These are phyloP conservation scores for Quercus lobata DNA, from an alignment of 331 rosid species.

Conservation along the genomic window DNA sequence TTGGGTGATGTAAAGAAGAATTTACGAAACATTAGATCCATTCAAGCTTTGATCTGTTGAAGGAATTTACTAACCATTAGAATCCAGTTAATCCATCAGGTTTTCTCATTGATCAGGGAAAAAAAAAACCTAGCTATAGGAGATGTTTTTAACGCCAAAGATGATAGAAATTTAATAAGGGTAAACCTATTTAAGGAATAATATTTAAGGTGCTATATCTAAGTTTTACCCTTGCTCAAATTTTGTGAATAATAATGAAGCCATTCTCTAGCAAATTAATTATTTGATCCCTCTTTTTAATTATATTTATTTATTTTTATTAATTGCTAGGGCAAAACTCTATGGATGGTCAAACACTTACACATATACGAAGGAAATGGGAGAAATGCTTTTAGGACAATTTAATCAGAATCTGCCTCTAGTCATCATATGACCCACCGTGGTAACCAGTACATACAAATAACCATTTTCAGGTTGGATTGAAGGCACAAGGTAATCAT, in stretches of 20 bases:
- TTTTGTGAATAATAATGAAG: background rate
- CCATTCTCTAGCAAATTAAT: background rate
- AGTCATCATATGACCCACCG: slow-evolving; percentile 51
- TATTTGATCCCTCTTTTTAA: background rate
- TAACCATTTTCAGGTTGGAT: slow-evolving; percentile 73
- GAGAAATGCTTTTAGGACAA: slow-evolving; percentile 42
- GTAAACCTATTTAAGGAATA: no score
- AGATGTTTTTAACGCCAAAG: no score
- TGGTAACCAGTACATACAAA: slow-evolving; percentile 49
- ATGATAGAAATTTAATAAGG: no score
- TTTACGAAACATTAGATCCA: no score
- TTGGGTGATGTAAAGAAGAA: no score
- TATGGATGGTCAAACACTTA: slow-evolving; percentile 81
- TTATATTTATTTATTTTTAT: background rate
- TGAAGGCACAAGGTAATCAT: slow-evolving; percentile 51
- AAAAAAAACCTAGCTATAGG: no score
- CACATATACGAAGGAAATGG: slow-evolving; percentile 63
- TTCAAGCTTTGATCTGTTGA: no score
- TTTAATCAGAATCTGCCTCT: slow-evolving; percentile 21
- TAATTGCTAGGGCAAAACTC: slow-evolving; percentile 41
- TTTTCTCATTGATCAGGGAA: no score
- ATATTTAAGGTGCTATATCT: no score
- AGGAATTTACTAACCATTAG: no score
- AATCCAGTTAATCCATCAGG: no score
- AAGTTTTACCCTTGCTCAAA: no score